Base-by-base conservation (phyloP, 2,329 filamentous ascomycete species). In the Balansia obtecta region DNA sequence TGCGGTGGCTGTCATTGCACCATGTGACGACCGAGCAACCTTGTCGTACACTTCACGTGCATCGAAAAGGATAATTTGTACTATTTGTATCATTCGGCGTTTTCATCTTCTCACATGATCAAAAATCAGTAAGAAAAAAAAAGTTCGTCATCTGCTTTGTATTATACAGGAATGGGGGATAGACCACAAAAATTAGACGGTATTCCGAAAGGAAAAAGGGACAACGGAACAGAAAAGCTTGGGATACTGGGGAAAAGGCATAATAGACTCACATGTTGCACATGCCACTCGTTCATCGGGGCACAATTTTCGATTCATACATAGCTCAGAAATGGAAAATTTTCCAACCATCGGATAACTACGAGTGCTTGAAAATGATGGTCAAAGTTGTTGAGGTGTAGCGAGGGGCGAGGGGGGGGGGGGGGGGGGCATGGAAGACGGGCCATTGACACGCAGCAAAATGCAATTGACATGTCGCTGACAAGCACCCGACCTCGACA, bases 1-100 rank as follows among this genome's bases (percentile, higher is more conserved):
- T 22, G 37, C 33, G 13, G 22, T 20, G 16, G 27, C 33, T 22
- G 39, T 43, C 11, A 20, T 20, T n/a, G 2, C 33, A 63, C 63
- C 59, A 44, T 43, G 32, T 32, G 13, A 46, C 38, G 27, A 27
- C 27, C 27, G 27, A 27, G 27, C 27, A 27, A 27, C 7, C 27
- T 27, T 8, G 27, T 27, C 27, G 27, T 27, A 27, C 20, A 30
- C 27, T 32, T 37, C 2, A n/a, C 30, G 13, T 6, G 22, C 15
- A 15, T 37, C 9, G 22, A 18, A 10, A 9, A 4, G 18, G 20
- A 30, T 33, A 3, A 3, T 22, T 20, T 18, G 13, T 30, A 13
- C 12, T 18, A 15, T 20, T 20, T 45, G n/a, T 6, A 11, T 55
- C 55, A 41, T 6, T 37, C n/a, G 9, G 46, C 34, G 27, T 41